Percentiles rank a stretch among this genome's conserved stretches.
Evolutionary conservation across 2,329 filamentous ascomycete species (phyloP).

Genomic region (Aspergillus amoenus): DNA sequence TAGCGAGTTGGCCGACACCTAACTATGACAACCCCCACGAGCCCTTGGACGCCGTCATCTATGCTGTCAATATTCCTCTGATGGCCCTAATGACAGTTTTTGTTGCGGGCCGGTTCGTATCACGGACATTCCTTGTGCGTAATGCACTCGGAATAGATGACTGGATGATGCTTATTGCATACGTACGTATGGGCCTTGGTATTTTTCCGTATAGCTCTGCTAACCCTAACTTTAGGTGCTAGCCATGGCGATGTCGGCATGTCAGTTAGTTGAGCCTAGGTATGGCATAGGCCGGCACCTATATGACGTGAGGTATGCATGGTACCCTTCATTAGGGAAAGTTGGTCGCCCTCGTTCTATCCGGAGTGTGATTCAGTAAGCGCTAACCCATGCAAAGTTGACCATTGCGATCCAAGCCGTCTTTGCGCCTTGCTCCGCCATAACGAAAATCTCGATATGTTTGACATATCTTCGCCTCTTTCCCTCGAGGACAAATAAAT

Average conservation of each 20-base stretch:
- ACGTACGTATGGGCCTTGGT: neutral
- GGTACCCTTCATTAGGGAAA: neutral
- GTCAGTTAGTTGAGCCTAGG: neutral
- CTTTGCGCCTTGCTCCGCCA: conserved; percentile 1
- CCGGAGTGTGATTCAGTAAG: neutral
- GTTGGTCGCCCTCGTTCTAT: neutral
- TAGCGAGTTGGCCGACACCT: neutral
- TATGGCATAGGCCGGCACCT: conserved; percentile 4
- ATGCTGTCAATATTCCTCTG: conserved; percentile 1
- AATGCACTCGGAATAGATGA: conserved; percentile 6
- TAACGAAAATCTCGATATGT: conserved; percentile 6
- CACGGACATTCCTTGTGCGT: conserved; percentile 2
- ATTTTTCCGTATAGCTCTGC: neutral
- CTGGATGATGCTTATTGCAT: conserved; percentile 8
- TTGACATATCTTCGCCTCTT: conserved; percentile 7
- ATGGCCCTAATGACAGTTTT: conserved; percentile 1
- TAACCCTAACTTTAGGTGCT: neutral
- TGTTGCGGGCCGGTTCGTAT: neutral
- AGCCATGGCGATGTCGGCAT: conserved; percentile 1
- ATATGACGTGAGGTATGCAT: conserved; percentile 1
- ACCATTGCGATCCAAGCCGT: neutral
- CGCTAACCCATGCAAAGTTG: neutral
- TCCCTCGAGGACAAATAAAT: conserved; percentile 1
- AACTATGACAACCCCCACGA: conserved; percentile 5
- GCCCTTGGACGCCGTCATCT: neutral